Conservation (phyloP, 1,284 basidiomycete genomes). For the Leccinum fuscescens region DNA sequence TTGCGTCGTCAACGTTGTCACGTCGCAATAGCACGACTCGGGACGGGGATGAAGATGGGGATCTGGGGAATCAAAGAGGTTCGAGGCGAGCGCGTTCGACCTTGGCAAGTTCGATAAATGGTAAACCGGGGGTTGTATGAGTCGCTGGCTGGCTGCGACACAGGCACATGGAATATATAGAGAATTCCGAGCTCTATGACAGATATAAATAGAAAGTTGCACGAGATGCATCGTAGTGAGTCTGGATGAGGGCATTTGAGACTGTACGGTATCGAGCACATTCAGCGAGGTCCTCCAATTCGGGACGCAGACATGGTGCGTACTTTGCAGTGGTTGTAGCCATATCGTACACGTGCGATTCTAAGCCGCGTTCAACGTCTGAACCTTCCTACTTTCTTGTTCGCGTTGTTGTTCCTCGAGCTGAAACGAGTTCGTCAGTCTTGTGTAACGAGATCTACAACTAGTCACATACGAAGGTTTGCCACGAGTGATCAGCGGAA, state of each 20-base stretch:
- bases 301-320: neutral
- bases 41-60: no score
- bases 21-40: no score
- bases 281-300: neutral
- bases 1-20: no score
- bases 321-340: neutral
- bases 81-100: neutral
- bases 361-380: conserved; percentile 11
- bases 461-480: conserved; percentile 23
- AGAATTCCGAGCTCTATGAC: neutral
- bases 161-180: no score
- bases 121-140: neutral
- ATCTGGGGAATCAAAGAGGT: neutral
- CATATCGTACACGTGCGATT: neutral
- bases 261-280: neutral
- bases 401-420: conserved; percentile 32
- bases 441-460: neutral
- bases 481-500: conserved; percentile 28
- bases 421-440: conserved; percentile 13
- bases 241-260: neutral
- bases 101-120: neutral
- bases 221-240: neutral
- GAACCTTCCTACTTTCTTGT: conserved; percentile 20
- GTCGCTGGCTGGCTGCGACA: neutral
- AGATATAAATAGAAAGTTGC: neutral